phyloP scores from a whole-genome alignment of 331 rosid genomes.

The Rosa hybrid region DNA sequence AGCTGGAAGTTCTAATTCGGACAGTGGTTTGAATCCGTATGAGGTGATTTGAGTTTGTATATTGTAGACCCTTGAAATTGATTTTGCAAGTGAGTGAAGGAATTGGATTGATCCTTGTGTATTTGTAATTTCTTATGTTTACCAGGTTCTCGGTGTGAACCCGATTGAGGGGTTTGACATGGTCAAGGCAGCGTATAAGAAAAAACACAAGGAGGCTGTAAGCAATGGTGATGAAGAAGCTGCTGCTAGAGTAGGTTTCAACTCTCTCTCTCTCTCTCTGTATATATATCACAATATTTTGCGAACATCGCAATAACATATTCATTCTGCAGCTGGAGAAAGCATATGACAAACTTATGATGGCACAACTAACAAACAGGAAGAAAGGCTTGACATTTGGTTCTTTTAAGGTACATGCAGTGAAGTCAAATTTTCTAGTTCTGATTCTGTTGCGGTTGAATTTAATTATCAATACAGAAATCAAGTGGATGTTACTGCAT shows the following conservation, averaged over 20 bases:
- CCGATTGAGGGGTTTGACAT: constrained; percentile 76
- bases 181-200: constrained; percentile 66
- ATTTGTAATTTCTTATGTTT: constrained; percentile 6
- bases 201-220: constrained; percentile 80
- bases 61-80: not conserved
- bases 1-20: constrained; percentile 86
- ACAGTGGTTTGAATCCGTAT: constrained; percentile 67
- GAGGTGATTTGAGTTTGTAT: constrained; percentile 47
- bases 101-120: constrained; percentile 1
- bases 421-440: not conserved
- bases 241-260: constrained; percentile 63
- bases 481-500: not conserved
- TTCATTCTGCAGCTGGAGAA: constrained; percentile 69
- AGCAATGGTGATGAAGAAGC: constrained; percentile 73
- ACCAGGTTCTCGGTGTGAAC: constrained; percentile 83
- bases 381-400: constrained; percentile 95
- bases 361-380: constrained; percentile 88
- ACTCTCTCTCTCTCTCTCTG: constrained; percentile 4
- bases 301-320: not conserved
- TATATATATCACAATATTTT: not conserved
- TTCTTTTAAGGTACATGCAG: constrained; percentile 65
- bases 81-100: constrained; percentile 10
- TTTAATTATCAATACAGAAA: not conserved
- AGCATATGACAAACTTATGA: constrained; percentile 95
- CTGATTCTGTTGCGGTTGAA: constrained; percentile 13